Base-by-base conservation (phyloP, 2,329 filamentous ascomycete species). In the Scedosporium boydii region DNA sequence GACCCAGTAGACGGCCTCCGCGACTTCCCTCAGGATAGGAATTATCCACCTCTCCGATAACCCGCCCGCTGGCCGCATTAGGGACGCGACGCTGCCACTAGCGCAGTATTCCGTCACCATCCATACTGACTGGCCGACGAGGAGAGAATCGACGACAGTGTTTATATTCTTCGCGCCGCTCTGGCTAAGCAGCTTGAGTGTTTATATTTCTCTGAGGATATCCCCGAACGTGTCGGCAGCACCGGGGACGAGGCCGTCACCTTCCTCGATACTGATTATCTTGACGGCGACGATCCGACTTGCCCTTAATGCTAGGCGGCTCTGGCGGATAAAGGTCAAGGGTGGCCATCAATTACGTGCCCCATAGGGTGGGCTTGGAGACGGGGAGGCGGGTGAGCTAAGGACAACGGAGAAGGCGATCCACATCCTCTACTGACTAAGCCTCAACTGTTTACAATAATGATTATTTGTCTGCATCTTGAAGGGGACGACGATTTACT, bases 51-150 rank as follows among this genome's bases (percentile, higher is more conserved):
- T 87, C 75, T 89, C 87, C 68, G 85, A 81, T 18, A 89, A 74
- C 2, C 86, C 86, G 1, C 82, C 83, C 0, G 85, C 84, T n/a
- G 87, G 85, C 70, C 82, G 84, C 85, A 87, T 87, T 63, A 83
- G 82, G 64, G 82, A 93, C 66, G 83, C 87, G 72, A 96, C 87
- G 72, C 90, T 95, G 58, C 91, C 91, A 65, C 91, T 91, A 5
- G 88, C 89, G 68, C 90, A 93, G 73, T 93, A 92, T 74, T 95
- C 90, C 64, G 89, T 93, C 62, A 95, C 85, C 78, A 95, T 90
- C 91, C 91, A 96, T 76, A 96, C 87, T 64, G 90, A 85, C 67
- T 89, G 87, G 51, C 89, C 88, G 46, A 93, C 85, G 7, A 89
- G 86, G 21, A 93, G 80, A 4, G 89, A 89, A 67, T 93, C 90